Evolutionary conservation across 2,329 filamentous ascomycete genomes (phyloP).

Genomic region (Ascomycota sp.): DNA sequence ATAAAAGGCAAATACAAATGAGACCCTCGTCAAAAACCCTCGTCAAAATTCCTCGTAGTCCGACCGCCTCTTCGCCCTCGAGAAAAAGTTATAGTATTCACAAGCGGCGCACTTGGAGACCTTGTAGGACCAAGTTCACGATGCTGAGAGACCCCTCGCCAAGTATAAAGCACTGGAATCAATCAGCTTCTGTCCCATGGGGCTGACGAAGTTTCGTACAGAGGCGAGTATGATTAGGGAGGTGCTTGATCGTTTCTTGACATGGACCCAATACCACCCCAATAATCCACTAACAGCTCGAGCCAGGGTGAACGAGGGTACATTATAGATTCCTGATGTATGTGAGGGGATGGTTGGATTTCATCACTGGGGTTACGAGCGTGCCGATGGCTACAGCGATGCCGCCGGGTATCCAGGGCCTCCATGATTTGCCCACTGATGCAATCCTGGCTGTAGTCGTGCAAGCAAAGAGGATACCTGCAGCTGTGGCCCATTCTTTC

Average conservation of each 20-base stretch:
- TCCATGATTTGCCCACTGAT: slow-evolving; percentile 38
- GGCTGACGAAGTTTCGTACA: slow-evolving; percentile 15
- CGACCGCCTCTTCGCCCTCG: not conserved
- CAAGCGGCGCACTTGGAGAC: slow-evolving; percentile 53
- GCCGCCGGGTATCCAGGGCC: slow-evolving; percentile 65
- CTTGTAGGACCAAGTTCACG: slow-evolving; percentile 67
- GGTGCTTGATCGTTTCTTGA: slow-evolving; percentile 37
- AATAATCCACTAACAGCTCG: slow-evolving; percentile 57
- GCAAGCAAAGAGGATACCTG: slow-evolving; percentile 52
- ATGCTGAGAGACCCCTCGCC: slow-evolving; percentile 88
- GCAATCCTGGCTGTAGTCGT: slow-evolving; percentile 53
- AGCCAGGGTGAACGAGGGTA: slow-evolving; percentile 84
- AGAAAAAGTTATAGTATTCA: slow-evolving; percentile 10
- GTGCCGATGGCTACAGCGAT: slow-evolving; percentile 85
- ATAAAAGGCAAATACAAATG: too few species aligned
- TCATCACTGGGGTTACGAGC: slow-evolving; percentile 2
- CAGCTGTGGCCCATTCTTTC: slow-evolving; percentile 54
- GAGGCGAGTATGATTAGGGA: slow-evolving; percentile 75
- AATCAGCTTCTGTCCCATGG: not conserved
- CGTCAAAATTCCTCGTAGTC: not conserved
- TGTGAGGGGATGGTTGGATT: not conserved
- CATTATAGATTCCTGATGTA: slow-evolving; percentile 74
- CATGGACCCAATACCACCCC: slow-evolving; percentile 57
- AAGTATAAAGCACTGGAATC: slow-evolving; percentile 43
- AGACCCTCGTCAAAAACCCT: too few species aligned